phyloP scores from a whole-genome alignment of 331 rosid genomes.

The Cydonia oblonga region DNA sequence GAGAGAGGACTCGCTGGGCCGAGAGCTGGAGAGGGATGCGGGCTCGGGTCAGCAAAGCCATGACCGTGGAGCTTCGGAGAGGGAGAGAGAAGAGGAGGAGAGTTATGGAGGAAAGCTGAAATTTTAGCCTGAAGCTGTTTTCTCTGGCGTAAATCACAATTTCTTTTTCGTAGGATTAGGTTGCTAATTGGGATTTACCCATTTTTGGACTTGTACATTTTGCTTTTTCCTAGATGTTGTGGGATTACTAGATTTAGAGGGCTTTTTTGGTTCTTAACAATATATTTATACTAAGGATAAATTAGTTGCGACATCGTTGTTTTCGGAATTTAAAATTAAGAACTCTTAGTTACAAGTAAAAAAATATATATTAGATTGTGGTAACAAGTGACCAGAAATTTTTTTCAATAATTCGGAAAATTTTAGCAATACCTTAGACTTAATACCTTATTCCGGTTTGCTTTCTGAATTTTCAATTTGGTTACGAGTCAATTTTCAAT shows the following conservation, averaged over 20 bases:
- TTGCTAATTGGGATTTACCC: not conserved
- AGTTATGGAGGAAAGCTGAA: not conserved
- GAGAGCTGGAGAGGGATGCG: constrained; percentile 41
- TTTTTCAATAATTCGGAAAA: too few relatives aligned
- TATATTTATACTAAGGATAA: too few relatives aligned
- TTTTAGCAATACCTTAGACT: too few relatives aligned
- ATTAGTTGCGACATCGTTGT: too few relatives aligned
- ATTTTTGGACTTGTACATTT: not conserved
- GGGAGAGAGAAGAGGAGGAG: not conserved
- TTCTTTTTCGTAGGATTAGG: not conserved
- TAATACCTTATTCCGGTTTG: too few relatives aligned
- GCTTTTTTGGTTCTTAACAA: not conserved
- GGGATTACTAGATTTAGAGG: not conserved
- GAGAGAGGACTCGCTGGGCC: constrained; percentile 39
- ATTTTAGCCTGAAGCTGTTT: not conserved
- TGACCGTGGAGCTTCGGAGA: not conserved
- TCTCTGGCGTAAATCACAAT: not conserved
- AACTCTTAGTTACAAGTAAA: accelerated
- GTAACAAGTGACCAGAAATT: too few relatives aligned
- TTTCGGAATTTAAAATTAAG: accelerated
- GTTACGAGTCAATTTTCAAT: too few relatives aligned
- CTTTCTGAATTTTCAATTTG: too few relatives aligned
- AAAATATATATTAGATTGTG: accelerated
- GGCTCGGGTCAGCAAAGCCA: constrained; percentile 49
- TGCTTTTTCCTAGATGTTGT: not conserved